A percentile compares a stretch with the other conserved stretches of the same genome.
Conservation (phyloP, 73 alveolate genomes). For the Paramecium caudatum region DNA sequence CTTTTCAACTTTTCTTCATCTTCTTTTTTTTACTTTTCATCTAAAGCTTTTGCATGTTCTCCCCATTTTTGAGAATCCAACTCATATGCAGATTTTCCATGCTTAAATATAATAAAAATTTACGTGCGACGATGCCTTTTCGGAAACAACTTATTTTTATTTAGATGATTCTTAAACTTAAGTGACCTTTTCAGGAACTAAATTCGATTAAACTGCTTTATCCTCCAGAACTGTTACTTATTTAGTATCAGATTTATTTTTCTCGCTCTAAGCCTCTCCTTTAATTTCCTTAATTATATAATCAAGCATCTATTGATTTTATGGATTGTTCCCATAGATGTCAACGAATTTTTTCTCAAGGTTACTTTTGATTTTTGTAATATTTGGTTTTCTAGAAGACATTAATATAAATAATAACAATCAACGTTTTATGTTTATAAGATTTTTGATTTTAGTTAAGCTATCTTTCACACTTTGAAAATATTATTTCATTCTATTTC, state of each 20-base stretch:
- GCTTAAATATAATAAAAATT: not conserved
- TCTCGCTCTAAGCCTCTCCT: slow-evolving; percentile 53
- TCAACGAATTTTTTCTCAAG: not conserved
- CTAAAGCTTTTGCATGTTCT: not conserved
- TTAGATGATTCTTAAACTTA: too few relatives aligned
- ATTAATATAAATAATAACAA: not conserved
- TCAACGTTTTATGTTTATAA: slow-evolving; percentile 57
- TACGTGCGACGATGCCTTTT: not conserved
- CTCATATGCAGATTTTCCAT: not conserved
- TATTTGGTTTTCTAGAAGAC: not conserved
- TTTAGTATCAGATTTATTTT: not conserved
- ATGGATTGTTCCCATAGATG: slow-evolving; percentile 44
- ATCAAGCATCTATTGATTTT: slow-evolving; percentile 34
- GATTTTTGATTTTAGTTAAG: slow-evolving; percentile 29
- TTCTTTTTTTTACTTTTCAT: not conserved
- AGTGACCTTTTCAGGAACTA: too few relatives aligned
- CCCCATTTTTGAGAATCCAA: not conserved
- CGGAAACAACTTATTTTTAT: not conserved
- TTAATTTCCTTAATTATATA: slow-evolving; percentile 27
- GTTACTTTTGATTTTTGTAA: not conserved
- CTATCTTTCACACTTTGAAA: slow-evolving; percentile 59
- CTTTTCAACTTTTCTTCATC: not conserved
- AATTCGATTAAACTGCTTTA: not conserved
- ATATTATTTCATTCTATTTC: slow-evolving; percentile 51
- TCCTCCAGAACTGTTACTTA: not conserved